Base-by-base conservation (phyloP, 495 filamentous ascomycete genomes). In the Aspergillus egyptiacus region DNA sequence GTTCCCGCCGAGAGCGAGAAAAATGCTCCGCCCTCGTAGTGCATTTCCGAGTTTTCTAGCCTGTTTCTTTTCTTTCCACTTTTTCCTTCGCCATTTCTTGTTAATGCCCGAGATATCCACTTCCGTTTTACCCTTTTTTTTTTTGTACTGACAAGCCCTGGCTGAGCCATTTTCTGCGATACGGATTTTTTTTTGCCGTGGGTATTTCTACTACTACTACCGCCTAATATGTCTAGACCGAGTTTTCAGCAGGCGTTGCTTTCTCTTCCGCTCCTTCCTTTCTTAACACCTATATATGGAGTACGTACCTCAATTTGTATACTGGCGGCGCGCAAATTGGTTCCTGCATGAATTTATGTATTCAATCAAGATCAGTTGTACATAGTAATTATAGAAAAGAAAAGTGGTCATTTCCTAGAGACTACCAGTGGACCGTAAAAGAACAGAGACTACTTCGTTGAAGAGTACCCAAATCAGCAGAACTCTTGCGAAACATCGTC, bases 1-100 rank as follows among this genome's bases (percentile, higher is more conserved):
- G 33, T 58, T 8, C 54, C 55, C 39, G 47, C 49, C 7, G 58
- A 50, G 44, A 50, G 59, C 25, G 50, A 60, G 15, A 67, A 71
- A 56, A 62, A 65, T 11, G 19, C 50, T 17, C 41, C 49, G 3
- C 44, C 23, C 13, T 22, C 31, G 6, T 24, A 22, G 19, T 11
- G 22, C 27, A 6, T 13, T 31, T 10, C 28, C 20, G 36, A 25
- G 5, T 25, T 18, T 8, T 19, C 10, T 15, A 31, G 28, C 27
- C 27, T 24, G 17, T 13, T 32, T 33, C 27, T 3, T 23, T 34
- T 45, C 9, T 1, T 35, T 34, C 22, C 27, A 6, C 27, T 48
- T 44, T 38, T 13, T 28, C 15, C 13, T 35, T 27, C 51, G 51
- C 34, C 53, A 7, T 41, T 36, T 35, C 37, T 44, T 55, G 33